A percentile compares a stretch with the other conserved stretches of the same genome.
phyloP scores from a whole-genome alignment of 108 stramenopile genomes.

The Schizochytrium sp. region DNA sequence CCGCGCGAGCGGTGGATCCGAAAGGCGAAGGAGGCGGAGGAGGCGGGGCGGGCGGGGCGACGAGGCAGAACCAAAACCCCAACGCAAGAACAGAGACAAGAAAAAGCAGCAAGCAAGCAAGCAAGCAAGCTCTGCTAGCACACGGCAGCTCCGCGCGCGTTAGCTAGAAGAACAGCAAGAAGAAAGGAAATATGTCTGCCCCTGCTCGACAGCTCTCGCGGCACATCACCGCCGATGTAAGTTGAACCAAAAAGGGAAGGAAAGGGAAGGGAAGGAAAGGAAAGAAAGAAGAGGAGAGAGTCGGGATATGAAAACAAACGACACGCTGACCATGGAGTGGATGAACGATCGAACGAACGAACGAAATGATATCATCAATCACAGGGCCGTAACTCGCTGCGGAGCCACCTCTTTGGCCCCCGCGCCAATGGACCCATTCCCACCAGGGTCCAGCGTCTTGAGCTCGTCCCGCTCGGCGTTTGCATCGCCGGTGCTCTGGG shows the following conservation, averaged over 20 bases:
- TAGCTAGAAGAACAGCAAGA: background rate
- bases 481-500: background rate
- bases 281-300: background rate
- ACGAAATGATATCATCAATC: background rate
- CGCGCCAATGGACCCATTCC: background rate
- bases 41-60: no score
- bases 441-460: background rate
- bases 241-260: background rate
- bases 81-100: no score
- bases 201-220: background rate
- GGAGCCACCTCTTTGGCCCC: background rate
- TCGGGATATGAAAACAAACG: background rate
- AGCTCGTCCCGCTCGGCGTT: background rate
- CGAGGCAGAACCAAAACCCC: no score
- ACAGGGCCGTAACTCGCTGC: background rate
- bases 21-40: no score
- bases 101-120: no score
- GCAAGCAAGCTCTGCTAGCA: no score
- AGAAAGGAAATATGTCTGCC: background rate
- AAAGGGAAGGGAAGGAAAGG: background rate
- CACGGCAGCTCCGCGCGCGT: no score
- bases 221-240: background rate
- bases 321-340: no score
- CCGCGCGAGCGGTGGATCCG: no score
- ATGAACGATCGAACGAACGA: background rate